Evolutionary conservation across 2,329 filamentous ascomycete species (phyloP), one percentile per base, ranked within the genome.

Genomic region (Neonectria neomacrospora): DNA sequence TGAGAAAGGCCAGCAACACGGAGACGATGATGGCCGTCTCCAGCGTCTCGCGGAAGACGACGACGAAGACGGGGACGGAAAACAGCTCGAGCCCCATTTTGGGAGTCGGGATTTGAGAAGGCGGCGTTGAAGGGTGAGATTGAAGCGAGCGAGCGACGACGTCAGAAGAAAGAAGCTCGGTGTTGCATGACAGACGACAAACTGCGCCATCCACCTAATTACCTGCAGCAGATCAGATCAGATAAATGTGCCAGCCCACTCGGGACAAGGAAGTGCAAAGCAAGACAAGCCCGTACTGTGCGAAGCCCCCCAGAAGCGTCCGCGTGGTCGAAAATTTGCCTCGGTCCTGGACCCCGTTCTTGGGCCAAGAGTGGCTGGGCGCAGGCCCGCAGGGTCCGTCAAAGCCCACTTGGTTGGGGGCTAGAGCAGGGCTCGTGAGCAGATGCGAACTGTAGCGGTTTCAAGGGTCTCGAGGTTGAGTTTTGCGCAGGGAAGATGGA

Each of bases 11-110:
- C 30, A 97, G 86, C 26, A 97, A 83, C 16, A 97, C 91, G 0
- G 93, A 96, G 65, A 96, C 88, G 71, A 97, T 92, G 74, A 97
- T 93, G 72, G 87, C 90, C 1, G 91, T 91, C 82, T 97, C 93
- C 56, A 97, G 82, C 47, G 89, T 88, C 81, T 97, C 94, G 73
- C 94, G 90, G 77, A 97, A 96, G 80, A 92, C 90, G 77, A 97
- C 92, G 81, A 97, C 94, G 82, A 97, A 97, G 53, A 97, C 88
- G 70, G 91, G 91, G 12, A 93, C 88, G 63, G 91, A 87, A 76
- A 94, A 94, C 58, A 94, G 87, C 75, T 91, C 86, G 65, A 85
- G 83, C 76, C 89, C 88, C 81, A 87, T 90, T 65, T 60, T 78
- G n/a, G n/a, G n/a, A n/a, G n/a, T n/a, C n/a, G n/a, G n/a, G n/a